These are phyloP conservation scores for Trebouxia gelatinosa DNA, from an alignment of 163 green algal species.

Conservation along the genomic window DNA sequence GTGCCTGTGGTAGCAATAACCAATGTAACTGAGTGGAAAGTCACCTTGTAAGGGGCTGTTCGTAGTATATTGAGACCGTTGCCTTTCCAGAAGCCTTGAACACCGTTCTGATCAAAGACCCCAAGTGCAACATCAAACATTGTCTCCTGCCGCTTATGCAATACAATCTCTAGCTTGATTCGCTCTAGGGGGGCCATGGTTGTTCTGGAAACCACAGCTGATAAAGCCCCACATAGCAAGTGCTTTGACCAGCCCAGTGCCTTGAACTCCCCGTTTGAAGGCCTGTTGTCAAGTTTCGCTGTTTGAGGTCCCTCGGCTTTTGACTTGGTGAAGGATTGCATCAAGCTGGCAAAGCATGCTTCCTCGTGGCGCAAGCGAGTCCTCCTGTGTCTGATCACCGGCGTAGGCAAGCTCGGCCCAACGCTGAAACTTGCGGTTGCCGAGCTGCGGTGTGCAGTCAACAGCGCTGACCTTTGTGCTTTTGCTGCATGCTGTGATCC, in stretches of 20 bases:
- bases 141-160: conserved; percentile 21
- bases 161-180: conserved; percentile 80
- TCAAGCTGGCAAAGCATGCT: conserved; percentile 15
- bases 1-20: too few relatives aligned
- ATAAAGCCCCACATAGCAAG: conserved; percentile 19
- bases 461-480: neutral
- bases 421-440: neutral
- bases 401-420: too few relatives aligned
- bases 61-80: conserved; percentile 79
- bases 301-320: neutral
- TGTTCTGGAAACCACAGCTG: conserved; percentile 43
- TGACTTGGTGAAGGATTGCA: neutral
- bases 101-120: conserved; percentile 59
- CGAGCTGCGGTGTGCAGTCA: neutral
- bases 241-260: conserved; percentile 17
- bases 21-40: too few relatives aligned
- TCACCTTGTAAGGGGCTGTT: conserved; percentile 76
- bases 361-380: neutral
- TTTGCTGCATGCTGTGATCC: neutral
- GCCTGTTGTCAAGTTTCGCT: neutral
- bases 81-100: conserved; percentile 77
- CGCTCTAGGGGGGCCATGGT: conserved; percentile 72
- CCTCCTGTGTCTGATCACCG: neutral
- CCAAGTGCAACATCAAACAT: conserved; percentile 19
- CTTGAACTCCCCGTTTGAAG: neutral